Evolutionary conservation across 495 filamentous ascomycete species (phyloP).

Genomic region (Usnea hakonensis): DNA sequence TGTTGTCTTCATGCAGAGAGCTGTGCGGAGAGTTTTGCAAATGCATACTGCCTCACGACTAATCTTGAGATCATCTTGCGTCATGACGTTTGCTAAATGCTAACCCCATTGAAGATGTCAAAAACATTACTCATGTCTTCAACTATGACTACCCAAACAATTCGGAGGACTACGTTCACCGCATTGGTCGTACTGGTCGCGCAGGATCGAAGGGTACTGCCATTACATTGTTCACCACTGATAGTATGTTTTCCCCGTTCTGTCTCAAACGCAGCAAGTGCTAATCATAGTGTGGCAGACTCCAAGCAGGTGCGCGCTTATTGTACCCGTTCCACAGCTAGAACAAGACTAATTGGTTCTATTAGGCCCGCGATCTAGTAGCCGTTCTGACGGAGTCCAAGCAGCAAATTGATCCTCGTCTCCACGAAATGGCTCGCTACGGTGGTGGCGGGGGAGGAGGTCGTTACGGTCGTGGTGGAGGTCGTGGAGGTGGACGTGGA

Average conservation of each 20-base stretch:
- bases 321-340: neutral
- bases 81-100: conserved; percentile 46
- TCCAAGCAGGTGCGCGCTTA: conserved; percentile 56
- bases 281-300: conserved; percentile 50
- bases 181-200: conserved; percentile 89
- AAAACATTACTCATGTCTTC: conserved; percentile 99
- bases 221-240: conserved; percentile 94
- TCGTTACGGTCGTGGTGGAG: conserved; percentile 52
- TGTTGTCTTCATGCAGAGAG: conserved; percentile 52
- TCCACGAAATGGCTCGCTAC: conserved; percentile 92
- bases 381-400: conserved; percentile 90
- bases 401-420: conserved; percentile 94
- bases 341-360: neutral
- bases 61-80: conserved; percentile 10
- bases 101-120: conserved; percentile 96
- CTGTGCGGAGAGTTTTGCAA: conserved; percentile 64
- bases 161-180: conserved; percentile 98
- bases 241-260: conserved; percentile 60
- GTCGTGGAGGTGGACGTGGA: conserved; percentile 56
- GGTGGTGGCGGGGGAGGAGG: conserved; percentile 77
- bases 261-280: conserved; percentile 9
- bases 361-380: conserved; percentile 86
- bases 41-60: conserved; percentile 52
- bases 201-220: conserved; percentile 85
- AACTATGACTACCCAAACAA: conserved; percentile 99